Percentiles rank a stretch among this genome's conserved stretches.
These are phyloP conservation scores for Paralagenidium karlingii DNA, from an alignment of 352 stramenopile species.

Conservation along the genomic window DNA sequence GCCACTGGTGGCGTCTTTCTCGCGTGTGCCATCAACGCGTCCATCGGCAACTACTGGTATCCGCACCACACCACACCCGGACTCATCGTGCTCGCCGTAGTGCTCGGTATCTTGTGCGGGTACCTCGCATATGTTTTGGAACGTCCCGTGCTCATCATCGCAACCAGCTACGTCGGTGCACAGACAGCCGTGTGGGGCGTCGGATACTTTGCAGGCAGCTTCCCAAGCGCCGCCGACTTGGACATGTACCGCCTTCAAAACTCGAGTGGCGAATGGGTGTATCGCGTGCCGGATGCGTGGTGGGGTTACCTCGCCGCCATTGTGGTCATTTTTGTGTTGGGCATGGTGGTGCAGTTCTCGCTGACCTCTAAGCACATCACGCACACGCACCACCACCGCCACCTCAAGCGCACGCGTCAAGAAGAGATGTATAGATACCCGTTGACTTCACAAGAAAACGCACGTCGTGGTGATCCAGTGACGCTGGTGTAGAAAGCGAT, in stretches of 20 bases:
- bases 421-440: no score
- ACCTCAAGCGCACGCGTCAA: no score
- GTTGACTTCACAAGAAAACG: no score
- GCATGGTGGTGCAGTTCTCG: constrained; percentile 17
- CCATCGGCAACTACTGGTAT: constrained; percentile 19
- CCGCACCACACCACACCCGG: constrained; percentile 21
- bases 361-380: no score
- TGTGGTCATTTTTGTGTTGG: constrained; percentile 37
- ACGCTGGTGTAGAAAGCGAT: no score
- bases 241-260: constrained; percentile 24
- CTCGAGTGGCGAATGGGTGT: constrained; percentile 34
- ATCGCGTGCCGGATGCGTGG: constrained; percentile 51
- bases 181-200: constrained; percentile 40
- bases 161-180: constrained; percentile 45
- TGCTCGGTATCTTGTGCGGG: constrained; percentile 23
- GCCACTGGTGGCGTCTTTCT: constrained; percentile 20
- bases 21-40: constrained; percentile 36
- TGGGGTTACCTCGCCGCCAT: constrained; percentile 61
- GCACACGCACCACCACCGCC: no score
- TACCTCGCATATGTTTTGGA: constrained; percentile 39
- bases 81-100: constrained; percentile 27
- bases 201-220: constrained; percentile 54
- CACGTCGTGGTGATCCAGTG: no score
- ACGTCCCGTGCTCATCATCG: constrained; percentile 33
- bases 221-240: constrained; percentile 45